These are phyloP conservation scores for Rubroshorea leprosula DNA, from an alignment of 345 rosid genomes.

Conservation along the genomic window DNA sequence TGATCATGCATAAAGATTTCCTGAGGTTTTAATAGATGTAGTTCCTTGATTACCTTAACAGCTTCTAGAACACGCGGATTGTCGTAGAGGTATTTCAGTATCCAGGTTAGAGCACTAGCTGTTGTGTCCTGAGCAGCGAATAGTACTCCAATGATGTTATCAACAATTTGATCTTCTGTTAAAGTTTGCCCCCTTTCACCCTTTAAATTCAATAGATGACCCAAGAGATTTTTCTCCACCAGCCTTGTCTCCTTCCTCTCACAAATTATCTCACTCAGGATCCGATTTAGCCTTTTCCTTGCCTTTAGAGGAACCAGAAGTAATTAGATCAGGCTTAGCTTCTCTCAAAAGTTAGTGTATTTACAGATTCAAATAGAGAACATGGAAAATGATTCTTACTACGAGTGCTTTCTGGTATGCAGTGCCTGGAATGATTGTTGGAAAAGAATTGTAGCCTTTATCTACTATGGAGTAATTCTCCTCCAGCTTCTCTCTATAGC, in stretches of 20 bases:
- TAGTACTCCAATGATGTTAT: conserved; percentile 77
- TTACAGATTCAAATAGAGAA: not conserved
- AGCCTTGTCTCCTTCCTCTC: conserved; percentile 55
- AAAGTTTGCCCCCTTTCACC: conserved; percentile 38
- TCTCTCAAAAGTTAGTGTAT: not conserved
- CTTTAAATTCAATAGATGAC: conserved; percentile 44
- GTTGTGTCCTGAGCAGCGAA: conserved; percentile 95
- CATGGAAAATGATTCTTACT: conserved; percentile 28
- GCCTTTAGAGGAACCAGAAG: conserved; percentile 55
- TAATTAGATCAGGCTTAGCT: no score
- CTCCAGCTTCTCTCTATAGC: conserved; percentile 43
- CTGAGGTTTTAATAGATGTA: not conserved
- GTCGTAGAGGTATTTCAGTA: conserved; percentile 67
- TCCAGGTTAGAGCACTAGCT: conserved; percentile 81
- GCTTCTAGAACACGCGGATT: conserved; percentile 55
- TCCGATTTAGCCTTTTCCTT: conserved; percentile 48
- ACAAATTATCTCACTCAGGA: conserved; percentile 51
- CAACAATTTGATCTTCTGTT: conserved; percentile 53
- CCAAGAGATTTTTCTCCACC: conserved; percentile 43
- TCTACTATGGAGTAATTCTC: conserved; percentile 58
- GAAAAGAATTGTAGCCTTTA: conserved; percentile 85
- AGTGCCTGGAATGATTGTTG: conserved; percentile 64
- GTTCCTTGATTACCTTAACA: conserved; percentile 45
- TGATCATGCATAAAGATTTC: no score
- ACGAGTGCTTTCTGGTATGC: conserved; percentile 55